Percentiles rank a stretch among this genome's conserved stretches.
Conservation (phyloP, 768 basidiomycete genomes). For the Agaricus subrufescens region DNA sequence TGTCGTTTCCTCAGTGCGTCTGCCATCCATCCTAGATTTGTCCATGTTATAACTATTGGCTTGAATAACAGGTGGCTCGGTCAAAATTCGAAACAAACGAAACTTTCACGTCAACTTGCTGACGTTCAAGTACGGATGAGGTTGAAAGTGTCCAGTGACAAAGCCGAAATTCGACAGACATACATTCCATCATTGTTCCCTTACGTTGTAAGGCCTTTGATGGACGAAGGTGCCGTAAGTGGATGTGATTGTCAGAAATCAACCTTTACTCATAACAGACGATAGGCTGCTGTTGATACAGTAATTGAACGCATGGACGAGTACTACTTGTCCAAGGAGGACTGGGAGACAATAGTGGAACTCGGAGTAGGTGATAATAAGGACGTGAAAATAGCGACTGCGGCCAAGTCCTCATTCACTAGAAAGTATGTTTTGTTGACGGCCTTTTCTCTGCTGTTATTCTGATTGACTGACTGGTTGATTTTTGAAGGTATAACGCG, state of each 20-base stretch:
- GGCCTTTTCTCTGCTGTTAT: background rate
- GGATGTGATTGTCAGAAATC: background rate
- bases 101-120: conserved; percentile 71
- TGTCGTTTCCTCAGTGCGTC: conserved; percentile 82
- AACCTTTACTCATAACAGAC: background rate
- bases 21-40: conserved; percentile 1
- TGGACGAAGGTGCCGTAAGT: conserved; percentile 70
- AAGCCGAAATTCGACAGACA: conserved; percentile 82
- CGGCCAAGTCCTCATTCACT: conserved; percentile 84
- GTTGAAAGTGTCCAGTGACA: conserved; percentile 87
- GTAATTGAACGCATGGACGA: conserved; percentile 90
- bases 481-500: conserved; percentile 72
- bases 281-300: conserved; percentile 71
- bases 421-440: conserved; percentile 52
- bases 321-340: conserved; percentile 89
- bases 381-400: conserved; percentile 79
- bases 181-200: conserved; percentile 90
- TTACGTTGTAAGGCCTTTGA: conserved; percentile 74
- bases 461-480: background rate
- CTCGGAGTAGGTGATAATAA: conserved; percentile 81
- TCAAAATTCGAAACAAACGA: conserved; percentile 91
- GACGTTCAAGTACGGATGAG: conserved; percentile 97
- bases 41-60: background rate
- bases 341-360: conserved; percentile 96
- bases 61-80: conserved; percentile 77